These are phyloP conservation scores for Diatrype stigma DNA, from an alignment of 2,329 filamentous ascomycete genomes.

Conservation along the genomic window DNA sequence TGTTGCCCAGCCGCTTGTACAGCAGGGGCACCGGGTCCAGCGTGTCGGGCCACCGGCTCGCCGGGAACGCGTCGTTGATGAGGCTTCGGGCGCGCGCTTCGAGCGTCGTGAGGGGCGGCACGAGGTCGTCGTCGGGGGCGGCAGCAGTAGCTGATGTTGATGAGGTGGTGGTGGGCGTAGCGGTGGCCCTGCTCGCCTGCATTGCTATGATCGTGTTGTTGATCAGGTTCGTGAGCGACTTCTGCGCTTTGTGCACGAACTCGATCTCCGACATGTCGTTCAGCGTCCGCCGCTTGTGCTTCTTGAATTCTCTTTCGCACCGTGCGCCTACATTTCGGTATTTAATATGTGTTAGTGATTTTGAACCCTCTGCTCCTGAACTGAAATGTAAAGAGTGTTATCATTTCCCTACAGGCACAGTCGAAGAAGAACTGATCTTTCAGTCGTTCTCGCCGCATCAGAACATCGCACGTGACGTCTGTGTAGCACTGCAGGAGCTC, in stretches of 20 bases:
- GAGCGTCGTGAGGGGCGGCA: constrained; percentile 3
- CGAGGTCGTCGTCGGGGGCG: background rate
- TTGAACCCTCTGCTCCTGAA: too few relatives aligned
- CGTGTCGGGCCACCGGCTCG: constrained; percentile 21
- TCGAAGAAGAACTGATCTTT: constrained; percentile 21
- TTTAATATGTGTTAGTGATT: background rate
- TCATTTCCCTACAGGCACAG: constrained; percentile 21
- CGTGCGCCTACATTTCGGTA: constrained; percentile 14
- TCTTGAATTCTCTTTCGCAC: constrained; percentile 21
- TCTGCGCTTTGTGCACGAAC: constrained; percentile 12
- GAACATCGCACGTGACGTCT: constrained; percentile 20
- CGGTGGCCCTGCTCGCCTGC: too few relatives aligned
- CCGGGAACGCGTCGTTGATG: constrained; percentile 9
- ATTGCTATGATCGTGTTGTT: constrained; percentile 1
- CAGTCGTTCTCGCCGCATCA: constrained; percentile 16
- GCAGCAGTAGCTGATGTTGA: too few relatives aligned
- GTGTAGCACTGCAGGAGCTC: constrained; percentile 32
- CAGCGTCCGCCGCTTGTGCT: constrained; percentile 8
- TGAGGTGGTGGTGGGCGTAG: too few relatives aligned
- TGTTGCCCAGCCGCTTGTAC: constrained; percentile 16
- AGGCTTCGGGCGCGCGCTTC: constrained; percentile 10
- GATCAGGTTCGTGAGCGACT: background rate
- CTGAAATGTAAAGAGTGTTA: background rate
- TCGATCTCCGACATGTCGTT: constrained; percentile 8
- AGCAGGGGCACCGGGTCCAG: constrained; percentile 25